phyloP scores from a whole-genome alignment of 495 filamentous ascomycete genomes.

The Aspergillus panamensis region DNA sequence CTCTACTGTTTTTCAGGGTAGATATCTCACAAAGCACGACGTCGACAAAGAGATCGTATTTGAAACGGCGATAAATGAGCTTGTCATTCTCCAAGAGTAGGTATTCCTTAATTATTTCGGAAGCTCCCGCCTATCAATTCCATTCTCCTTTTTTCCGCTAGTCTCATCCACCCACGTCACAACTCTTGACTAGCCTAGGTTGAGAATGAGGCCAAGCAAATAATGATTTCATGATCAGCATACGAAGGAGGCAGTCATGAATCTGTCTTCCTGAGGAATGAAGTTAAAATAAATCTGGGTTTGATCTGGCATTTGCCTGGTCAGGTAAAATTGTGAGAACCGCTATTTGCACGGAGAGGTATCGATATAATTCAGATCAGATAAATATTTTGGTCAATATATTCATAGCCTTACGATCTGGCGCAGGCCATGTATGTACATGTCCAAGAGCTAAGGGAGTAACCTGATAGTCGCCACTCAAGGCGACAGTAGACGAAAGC shows the following conservation, averaged over 20 bases:
- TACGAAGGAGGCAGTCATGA: background rate
- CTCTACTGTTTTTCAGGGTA: too few relatives aligned
- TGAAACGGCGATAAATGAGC: too few relatives aligned
- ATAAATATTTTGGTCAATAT: slow-evolving; percentile 5
- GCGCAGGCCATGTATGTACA: slow-evolving; percentile 37
- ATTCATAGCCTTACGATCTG: slow-evolving; percentile 30
- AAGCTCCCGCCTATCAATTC: too few relatives aligned
- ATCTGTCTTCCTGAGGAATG: too few relatives aligned
- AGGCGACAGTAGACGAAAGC: slow-evolving; percentile 1
- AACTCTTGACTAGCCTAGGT: background rate
- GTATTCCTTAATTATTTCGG: too few relatives aligned
- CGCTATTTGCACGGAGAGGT: too few relatives aligned
- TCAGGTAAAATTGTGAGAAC: too few relatives aligned
- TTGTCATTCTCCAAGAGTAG: too few relatives aligned
- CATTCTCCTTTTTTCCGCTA: background rate
- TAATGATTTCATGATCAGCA: slow-evolving; percentile 14
- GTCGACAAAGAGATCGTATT: too few relatives aligned
- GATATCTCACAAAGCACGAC: too few relatives aligned
- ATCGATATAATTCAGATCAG: background rate
- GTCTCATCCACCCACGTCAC: background rate
- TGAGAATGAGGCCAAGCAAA: background rate
- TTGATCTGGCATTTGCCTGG: too few relatives aligned
- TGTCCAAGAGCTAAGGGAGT: slow-evolving; percentile 15
- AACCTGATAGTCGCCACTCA: slow-evolving; percentile 17
- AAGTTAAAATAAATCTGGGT: too few relatives aligned